phyloP scores from a whole-genome alignment of 2,329 filamentous ascomycete species.

The Penicillium sp. region DNA sequence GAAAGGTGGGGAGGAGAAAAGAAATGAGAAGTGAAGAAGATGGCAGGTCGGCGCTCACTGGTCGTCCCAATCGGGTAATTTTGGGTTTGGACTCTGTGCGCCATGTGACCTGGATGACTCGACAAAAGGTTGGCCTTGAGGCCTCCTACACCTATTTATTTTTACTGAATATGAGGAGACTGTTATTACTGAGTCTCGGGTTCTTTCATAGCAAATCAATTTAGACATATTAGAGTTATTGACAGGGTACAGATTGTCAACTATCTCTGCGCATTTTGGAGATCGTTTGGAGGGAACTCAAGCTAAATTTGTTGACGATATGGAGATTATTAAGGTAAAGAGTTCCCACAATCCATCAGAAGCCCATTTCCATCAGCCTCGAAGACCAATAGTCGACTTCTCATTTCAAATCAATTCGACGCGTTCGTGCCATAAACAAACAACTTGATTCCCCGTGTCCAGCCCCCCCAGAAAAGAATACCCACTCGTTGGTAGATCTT shows the following conservation, averaged over 20 bases:
- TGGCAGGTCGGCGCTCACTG: background rate
- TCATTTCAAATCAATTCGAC: background rate
- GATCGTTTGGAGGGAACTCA: no score
- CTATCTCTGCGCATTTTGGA: no score
- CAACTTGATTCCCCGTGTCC: background rate
- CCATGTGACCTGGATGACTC: background rate
- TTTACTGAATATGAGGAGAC: no score
- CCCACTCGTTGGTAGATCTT: background rate
- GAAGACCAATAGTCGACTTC: background rate
- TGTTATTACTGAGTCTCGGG: no score
- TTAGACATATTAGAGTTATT: no score
- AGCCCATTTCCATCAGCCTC: background rate
- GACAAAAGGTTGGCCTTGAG: no score
- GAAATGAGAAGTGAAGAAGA: background rate
- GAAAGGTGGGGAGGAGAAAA: background rate
- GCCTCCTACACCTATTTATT: no score
- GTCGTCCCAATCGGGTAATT: background rate
- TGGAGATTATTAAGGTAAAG: no score
- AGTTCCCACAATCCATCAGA: no score
- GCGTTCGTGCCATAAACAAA: background rate
- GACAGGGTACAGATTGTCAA: no score
- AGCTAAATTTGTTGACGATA: no score
- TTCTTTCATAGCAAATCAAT: no score
- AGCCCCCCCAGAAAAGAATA: background rate
- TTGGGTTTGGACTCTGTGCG: background rate